Conservation (phyloP, 305 asterid genomes). For the Coffea humblotiana region DNA sequence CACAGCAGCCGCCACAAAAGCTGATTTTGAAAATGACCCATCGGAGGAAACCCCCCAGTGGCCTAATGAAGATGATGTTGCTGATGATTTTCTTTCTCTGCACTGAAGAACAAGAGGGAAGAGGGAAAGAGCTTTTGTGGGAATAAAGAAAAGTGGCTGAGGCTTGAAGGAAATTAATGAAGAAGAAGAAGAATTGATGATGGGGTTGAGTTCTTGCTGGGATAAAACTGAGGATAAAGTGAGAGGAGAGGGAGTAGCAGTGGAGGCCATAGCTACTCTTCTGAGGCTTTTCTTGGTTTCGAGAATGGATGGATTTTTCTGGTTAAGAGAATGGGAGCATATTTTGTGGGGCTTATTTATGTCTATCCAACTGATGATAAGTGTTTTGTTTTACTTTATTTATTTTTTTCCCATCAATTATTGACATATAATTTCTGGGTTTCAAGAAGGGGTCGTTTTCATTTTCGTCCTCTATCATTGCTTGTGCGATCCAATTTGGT, state of each 20-base stretch:
- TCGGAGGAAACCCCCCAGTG: conserved; percentile 32
- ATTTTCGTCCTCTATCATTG: no score
- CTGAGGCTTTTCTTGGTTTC: neutral
- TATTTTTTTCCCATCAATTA: neutral
- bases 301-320: conserved; percentile 12
- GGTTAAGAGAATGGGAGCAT: conserved; percentile 7
- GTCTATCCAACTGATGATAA: conserved; percentile 15
- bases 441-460: no score
- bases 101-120: conserved; percentile 54
- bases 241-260: conserved; percentile 51
- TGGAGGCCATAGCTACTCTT: conserved; percentile 51
- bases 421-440: neutral
- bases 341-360: neutral
- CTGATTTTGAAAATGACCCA: conserved; percentile 46
- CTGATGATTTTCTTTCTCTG: conserved; percentile 22
- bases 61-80: conserved; percentile 11
- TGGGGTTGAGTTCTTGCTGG: conserved; percentile 57
- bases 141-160: conserved; percentile 30
- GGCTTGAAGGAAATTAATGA: conserved; percentile 37
- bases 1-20: conserved; percentile 42
- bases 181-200: conserved; percentile 25
- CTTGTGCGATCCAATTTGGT: no score
- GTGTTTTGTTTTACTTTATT: neutral
- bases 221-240: conserved; percentile 44
- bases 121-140: conserved; percentile 43